Evolutionary conservation across 2,329 filamentous ascomycete species (phyloP).

Genomic region (Arthroderma sp.): DNA sequence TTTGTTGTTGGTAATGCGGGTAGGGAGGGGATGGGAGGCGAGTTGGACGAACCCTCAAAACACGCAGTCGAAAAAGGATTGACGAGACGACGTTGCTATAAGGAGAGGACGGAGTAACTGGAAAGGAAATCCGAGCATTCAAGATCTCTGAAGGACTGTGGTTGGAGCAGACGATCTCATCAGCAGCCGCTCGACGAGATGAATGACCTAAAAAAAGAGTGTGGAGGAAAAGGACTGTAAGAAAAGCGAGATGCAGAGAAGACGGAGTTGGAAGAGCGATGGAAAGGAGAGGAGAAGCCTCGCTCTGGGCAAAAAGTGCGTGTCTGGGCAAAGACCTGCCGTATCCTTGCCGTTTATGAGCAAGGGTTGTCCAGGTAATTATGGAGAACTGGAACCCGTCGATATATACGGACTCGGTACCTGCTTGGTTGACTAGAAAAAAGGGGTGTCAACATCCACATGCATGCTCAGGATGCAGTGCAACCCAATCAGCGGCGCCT

Average conservation of each 20-base stretch:
- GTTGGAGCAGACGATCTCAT: constrained; percentile 1
- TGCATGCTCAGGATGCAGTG: not conserved
- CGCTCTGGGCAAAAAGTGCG: not conserved
- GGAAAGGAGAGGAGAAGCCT: constrained; percentile 5
- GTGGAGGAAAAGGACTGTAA: not conserved
- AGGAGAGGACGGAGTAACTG: not conserved
- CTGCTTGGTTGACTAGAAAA: constrained; percentile 3
- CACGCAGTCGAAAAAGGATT: not conserved
- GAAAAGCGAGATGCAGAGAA: not conserved
- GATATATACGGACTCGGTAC: constrained; percentile 1
- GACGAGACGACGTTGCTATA: not conserved
- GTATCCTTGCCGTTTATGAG: constrained; percentile 3
- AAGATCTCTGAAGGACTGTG: constrained; percentile 1
- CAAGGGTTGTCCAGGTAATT: constrained; percentile 3
- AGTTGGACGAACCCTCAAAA: not conserved
- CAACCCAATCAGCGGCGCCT: constrained; percentile 2
- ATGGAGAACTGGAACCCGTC: constrained; percentile 3
- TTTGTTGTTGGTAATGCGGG: not conserved
- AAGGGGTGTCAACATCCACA: constrained; percentile 5
- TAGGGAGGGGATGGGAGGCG: not conserved
- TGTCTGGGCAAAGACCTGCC: constrained; percentile 1
- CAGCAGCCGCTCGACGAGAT: constrained; percentile 3
- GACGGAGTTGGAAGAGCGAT: constrained; percentile 1
- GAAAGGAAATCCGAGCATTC: not conserved
- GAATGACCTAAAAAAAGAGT: not conserved